Evolutionary conservation across 2,329 filamentous ascomycete genomes (phyloP).

Genomic region (Zymoseptoria tritici): DNA sequence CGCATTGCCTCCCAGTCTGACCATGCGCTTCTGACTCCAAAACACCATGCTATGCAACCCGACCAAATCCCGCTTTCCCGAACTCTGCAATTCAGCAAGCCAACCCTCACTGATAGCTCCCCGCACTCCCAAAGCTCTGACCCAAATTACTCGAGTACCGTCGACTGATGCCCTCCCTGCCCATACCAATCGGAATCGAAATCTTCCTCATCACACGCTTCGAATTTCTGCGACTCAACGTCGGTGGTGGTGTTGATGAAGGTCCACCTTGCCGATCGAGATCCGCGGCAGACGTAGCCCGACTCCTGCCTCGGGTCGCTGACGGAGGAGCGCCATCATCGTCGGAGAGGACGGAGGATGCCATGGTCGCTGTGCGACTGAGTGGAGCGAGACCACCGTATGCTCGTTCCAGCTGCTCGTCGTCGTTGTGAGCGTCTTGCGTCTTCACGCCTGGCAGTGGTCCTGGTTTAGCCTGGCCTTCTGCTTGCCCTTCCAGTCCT

Average conservation of each 20-base stretch:
- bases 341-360: conserved; percentile 21
- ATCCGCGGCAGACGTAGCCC: conserved; percentile 11
- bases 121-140: conserved; percentile 28
- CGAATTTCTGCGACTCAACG: conserved; percentile 19
- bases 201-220: conserved; percentile 32
- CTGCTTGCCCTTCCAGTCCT: conserved; percentile 18
- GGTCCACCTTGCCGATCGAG: conserved; percentile 2
- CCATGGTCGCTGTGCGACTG: conserved; percentile 25
- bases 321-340: conserved; percentile 15
- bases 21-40: not conserved
- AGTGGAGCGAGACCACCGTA: conserved; percentile 32
- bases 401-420: conserved; percentile 20
- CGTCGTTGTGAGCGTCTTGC: conserved; percentile 26
- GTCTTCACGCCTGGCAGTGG: conserved; percentile 2
- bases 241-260: not conserved
- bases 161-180: conserved; percentile 34
- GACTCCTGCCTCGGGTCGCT: conserved; percentile 4
- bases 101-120: conserved; percentile 11
- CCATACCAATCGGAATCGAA: conserved; percentile 41
- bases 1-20: not conserved
- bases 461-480: conserved; percentile 17
- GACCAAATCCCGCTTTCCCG: no score
- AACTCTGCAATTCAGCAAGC: not conserved
- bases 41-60: not conserved
- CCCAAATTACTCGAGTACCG: conserved; percentile 41